These are phyloP conservation scores for Sarocladium kiliense DNA, from an alignment of 2,329 filamentous ascomycete species.

Conservation along the genomic window DNA sequence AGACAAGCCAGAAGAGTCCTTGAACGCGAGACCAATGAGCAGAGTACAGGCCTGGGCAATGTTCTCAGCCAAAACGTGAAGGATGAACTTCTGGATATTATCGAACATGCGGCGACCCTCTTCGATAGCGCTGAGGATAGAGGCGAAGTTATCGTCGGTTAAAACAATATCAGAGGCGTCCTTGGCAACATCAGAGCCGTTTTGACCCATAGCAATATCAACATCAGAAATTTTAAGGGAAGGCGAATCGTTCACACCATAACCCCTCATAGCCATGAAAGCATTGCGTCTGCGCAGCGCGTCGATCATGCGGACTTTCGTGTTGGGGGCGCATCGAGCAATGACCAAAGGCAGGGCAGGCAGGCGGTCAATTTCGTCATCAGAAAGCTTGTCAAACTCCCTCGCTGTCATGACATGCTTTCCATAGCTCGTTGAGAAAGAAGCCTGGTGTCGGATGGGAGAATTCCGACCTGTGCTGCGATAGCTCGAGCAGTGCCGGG, in stretches of 20 bases:
- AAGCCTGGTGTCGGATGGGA: conserved; percentile 34
- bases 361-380: conserved; percentile 56
- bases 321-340: conserved; percentile 60
- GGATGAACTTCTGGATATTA: conserved; percentile 65
- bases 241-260: conserved; percentile 64
- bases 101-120: conserved; percentile 62
- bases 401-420: conserved; percentile 60
- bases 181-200: conserved; percentile 62
- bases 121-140: conserved; percentile 60
- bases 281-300: conserved; percentile 57
- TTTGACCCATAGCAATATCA: conserved; percentile 63
- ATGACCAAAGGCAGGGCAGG: conserved; percentile 60
- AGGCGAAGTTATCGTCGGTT: conserved; percentile 64
- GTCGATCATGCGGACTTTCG: conserved; percentile 68
- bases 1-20: conserved; percentile 56
- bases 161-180: conserved; percentile 59
- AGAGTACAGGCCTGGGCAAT: conserved; percentile 64
- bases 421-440: conserved; percentile 47
- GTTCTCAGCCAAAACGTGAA: conserved; percentile 63
- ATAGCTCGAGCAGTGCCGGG: conserved; percentile 61
- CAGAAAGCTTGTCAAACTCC: conserved; percentile 62
- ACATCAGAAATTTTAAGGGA: conserved; percentile 62
- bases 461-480: conserved; percentile 57
- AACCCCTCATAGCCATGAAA: conserved; percentile 64
- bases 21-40: conserved; percentile 65